These are phyloP conservation scores for Aechmea fasciata DNA, from an alignment of 176 grass and related monocot genomes.

Conservation along the genomic window DNA sequence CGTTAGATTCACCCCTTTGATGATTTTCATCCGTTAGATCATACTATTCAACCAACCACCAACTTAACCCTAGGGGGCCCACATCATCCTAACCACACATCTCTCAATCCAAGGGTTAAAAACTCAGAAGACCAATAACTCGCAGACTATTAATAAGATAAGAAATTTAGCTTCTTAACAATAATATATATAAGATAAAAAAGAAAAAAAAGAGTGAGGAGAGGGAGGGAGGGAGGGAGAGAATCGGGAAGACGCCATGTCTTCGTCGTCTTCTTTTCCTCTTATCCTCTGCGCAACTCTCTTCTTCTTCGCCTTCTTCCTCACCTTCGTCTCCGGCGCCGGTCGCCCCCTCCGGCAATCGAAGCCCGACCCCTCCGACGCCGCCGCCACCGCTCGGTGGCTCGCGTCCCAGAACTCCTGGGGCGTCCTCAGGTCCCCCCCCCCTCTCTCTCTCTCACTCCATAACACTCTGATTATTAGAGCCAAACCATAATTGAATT, in stretches of 20 bases:
- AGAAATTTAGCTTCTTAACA: too few species aligned
- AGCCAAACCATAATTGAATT: neutral
- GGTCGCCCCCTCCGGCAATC: slow-evolving; percentile 19
- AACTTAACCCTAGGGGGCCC: too few species aligned
- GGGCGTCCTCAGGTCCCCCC: slow-evolving; percentile 70
- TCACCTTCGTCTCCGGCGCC: slow-evolving; percentile 9
- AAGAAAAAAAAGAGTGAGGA: too few species aligned
- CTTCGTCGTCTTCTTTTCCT: neutral
- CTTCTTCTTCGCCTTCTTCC: slow-evolving; percentile 18
- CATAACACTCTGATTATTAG: neutral
- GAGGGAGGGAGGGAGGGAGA: too few species aligned
- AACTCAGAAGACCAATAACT: too few species aligned
- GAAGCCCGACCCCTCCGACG: slow-evolving; percentile 61
- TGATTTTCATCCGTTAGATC: too few species aligned
- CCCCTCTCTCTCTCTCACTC: neutral
- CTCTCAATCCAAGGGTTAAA: too few species aligned
- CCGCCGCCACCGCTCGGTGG: slow-evolving; percentile 66
- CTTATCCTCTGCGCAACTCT: neutral
- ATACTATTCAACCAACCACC: too few species aligned
- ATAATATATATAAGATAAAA: too few species aligned
- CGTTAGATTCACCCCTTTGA: too few species aligned
- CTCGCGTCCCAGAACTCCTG: slow-evolving; percentile 74
- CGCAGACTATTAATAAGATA: too few species aligned
- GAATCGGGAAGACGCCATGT: neutral
- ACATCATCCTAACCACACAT: too few species aligned